Evolutionary conservation across 2,329 filamentous ascomycete genomes (phyloP).

Genomic region (Drechslerella dactyloides): DNA sequence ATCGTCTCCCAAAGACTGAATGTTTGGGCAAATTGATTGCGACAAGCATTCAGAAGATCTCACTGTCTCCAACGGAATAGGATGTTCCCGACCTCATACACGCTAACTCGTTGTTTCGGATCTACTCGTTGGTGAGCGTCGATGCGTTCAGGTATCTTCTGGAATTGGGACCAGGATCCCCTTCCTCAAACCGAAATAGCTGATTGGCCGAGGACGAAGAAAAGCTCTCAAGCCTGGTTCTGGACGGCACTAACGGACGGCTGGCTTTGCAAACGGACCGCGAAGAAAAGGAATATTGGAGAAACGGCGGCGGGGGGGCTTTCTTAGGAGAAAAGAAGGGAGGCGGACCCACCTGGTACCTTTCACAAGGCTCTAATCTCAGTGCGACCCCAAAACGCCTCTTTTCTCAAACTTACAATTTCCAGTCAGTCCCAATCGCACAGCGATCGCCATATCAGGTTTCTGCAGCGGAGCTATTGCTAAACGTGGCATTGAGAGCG

Average conservation of each 20-base stretch:
- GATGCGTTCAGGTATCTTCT: too few relatives aligned
- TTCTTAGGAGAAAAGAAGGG: not conserved
- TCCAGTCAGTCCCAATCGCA: constrained; percentile 8
- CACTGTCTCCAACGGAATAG: too few relatives aligned
- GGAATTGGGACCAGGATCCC: not conserved
- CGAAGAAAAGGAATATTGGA: constrained; percentile 29
- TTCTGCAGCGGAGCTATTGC: constrained; percentile 11
- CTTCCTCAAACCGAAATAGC: constrained; percentile 1
- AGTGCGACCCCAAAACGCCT: constrained; percentile 32
- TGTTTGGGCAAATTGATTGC: too few relatives aligned
- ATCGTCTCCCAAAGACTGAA: too few relatives aligned
- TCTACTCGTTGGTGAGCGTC: too few relatives aligned
- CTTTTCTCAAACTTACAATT: not conserved
- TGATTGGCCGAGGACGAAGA: constrained; percentile 16
- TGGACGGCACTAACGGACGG: constrained; percentile 13
- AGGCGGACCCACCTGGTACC: constrained; percentile 20
- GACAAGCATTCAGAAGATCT: too few relatives aligned
- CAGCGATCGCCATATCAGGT: constrained; percentile 37
- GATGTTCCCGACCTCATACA: too few relatives aligned
- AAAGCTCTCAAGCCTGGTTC: constrained; percentile 22
- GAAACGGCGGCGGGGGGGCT: constrained; percentile 32
- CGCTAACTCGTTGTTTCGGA: too few relatives aligned
- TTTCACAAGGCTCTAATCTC: constrained; percentile 25
- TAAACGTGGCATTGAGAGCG: constrained; percentile 30
- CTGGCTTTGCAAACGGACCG: constrained; percentile 36